phyloP scores from a whole-genome alignment of 2,329 filamentous ascomycete genomes.

The Triangularia setosa region DNA sequence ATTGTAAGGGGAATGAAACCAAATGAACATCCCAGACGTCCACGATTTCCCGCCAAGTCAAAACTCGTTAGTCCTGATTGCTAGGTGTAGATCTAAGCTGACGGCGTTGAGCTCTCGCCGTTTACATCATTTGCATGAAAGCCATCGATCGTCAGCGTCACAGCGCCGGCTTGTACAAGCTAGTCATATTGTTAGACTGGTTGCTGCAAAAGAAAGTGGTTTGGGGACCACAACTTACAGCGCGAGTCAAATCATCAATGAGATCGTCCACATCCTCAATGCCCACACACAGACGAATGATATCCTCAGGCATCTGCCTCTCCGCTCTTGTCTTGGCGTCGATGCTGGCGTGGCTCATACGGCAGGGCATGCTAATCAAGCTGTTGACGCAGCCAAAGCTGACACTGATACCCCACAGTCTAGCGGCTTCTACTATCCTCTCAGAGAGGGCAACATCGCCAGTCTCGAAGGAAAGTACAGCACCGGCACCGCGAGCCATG shows the following conservation, averaged over 20 bases:
- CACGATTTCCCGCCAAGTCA: neutral
- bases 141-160: conserved; percentile 78
- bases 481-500: conserved; percentile 89
- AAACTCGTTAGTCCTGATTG: neutral
- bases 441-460: conserved; percentile 80
- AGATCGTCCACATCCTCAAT: conserved; percentile 92
- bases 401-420: conserved; percentile 91
- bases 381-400: conserved; percentile 98
- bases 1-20: neutral
- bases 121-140: conserved; percentile 59
- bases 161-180: conserved; percentile 92
- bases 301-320: conserved; percentile 90
- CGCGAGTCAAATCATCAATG: conserved; percentile 86
- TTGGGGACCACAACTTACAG: conserved; percentile 58
- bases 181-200: conserved; percentile 33
- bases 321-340: conserved; percentile 89
- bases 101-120: conserved; percentile 31
- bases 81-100: conserved; percentile 13
- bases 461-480: conserved; percentile 93
- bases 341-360: conserved; percentile 98
- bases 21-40: neutral
- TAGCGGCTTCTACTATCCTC: conserved; percentile 88
- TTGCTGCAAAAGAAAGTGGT: neutral
- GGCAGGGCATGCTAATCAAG: conserved; percentile 98
- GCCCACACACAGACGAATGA: conserved; percentile 91